These are phyloP conservation scores for Knufia fluminis DNA, from an alignment of 2,329 filamentous ascomycete species.

Conservation along the genomic window DNA sequence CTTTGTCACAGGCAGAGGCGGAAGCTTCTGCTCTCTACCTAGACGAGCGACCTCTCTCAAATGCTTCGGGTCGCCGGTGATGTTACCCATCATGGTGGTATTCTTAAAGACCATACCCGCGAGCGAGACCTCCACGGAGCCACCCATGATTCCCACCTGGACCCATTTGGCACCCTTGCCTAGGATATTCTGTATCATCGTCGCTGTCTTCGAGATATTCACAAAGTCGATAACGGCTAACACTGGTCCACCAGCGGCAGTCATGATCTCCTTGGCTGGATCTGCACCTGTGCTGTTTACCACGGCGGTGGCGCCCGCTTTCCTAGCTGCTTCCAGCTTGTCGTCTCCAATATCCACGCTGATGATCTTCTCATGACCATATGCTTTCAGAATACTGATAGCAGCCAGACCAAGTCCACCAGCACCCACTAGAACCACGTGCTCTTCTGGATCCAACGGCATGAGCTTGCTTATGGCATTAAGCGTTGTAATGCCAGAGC, in stretches of 20 bases:
- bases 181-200: constrained; percentile 3
- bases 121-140: constrained; percentile 13
- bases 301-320: constrained; percentile 11
- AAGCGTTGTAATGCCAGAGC: constrained; percentile 11
- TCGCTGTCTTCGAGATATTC: constrained; percentile 14
- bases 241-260: constrained; percentile 10
- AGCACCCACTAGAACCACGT: constrained; percentile 11
- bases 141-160: constrained; percentile 16
- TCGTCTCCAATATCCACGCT: constrained; percentile 12
- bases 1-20: constrained; percentile 9
- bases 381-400: constrained; percentile 12
- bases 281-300: constrained; percentile 2
- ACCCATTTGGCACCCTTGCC: constrained; percentile 16
- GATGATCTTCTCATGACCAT: constrained; percentile 11
- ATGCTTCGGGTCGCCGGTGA: constrained; percentile 12
- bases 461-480: constrained; percentile 10
- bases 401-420: constrained; percentile 12
- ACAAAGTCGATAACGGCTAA: constrained; percentile 16
- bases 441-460: constrained; percentile 8
- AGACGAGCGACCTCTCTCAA: constrained; percentile 9
- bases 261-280: constrained; percentile 6
- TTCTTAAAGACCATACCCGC: constrained; percentile 8
- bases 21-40: constrained; percentile 10
- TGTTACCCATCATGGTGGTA: constrained; percentile 11
- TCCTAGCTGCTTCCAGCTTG: constrained; percentile 9